A percentile compares a stretch with the other conserved stretches of the same genome.
These are phyloP conservation scores for Monilinia polystroma DNA, from an alignment of 2,329 filamentous ascomycete genomes.

Conservation along the genomic window DNA sequence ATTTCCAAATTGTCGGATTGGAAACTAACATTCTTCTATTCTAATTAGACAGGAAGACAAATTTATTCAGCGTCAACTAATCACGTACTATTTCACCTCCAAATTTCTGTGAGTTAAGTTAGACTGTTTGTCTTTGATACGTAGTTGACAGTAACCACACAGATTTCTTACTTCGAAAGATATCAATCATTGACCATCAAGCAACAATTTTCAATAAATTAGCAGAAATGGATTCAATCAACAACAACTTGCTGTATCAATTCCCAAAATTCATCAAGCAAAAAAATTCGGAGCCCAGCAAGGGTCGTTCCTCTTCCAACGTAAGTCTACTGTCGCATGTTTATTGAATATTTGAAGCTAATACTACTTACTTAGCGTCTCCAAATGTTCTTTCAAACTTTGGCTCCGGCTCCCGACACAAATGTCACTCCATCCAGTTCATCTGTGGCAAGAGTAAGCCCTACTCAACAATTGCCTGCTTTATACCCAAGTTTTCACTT, in stretches of 20 bases:
- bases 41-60: neutral
- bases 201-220: neutral
- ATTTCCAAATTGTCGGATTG: neutral
- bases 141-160: neutral
- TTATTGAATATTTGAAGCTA: neutral
- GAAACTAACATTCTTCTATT: neutral
- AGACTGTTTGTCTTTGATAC: neutral
- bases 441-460: neutral
- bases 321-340: neutral
- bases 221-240: neutral
- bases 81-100: neutral
- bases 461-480: neutral
- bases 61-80: neutral
- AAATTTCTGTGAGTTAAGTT: neutral
- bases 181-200: too few species aligned
- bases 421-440: neutral
- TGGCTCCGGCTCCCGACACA: too few species aligned
- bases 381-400: too few species aligned
- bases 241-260: neutral
- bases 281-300: neutral
- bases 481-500: too few species aligned
- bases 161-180: neutral
- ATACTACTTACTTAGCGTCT: neutral
- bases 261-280: neutral
- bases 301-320: neutral